Evolutionary conservation across 495 filamentous ascomycete species (phyloP), one percentile per base, ranked within the genome.

Genomic region (Hyphodiscus hymeniophilus): DNA sequence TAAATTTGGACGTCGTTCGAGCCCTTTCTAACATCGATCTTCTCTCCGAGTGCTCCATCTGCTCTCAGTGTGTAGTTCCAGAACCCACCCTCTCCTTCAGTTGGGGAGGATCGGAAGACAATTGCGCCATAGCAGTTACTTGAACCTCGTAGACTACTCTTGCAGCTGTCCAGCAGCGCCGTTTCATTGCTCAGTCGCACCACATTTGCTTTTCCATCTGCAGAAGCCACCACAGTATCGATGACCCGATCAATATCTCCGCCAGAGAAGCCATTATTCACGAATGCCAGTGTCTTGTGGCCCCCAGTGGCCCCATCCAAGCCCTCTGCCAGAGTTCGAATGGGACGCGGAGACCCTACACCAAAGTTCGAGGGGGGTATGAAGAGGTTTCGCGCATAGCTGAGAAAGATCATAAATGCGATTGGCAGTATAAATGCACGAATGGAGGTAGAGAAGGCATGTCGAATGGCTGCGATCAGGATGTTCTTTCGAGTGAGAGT

Each of bases 61-160:
- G 77, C 77, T 46, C 86, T 70, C 15, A 95, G 68, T 1, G 84
- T 89, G 54, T 94, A 95, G 61, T 91, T 91, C 89, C 89, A 94
- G n/a, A 72, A 52, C 0, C 72, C 75, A 23, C 70, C 74, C 0
- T 60, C 54, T 7, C 85, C 85, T 66, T 89, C 83, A 2, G 55
- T 69, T 3, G 85, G 86, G 8, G 83, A 87, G 5, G 76, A 80
- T 43, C 76, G 63, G 60, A 95, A 94, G 18, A 84, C 75, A 6
- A 82, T 81, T 2, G 84, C 89, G 10, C 76, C 84, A 57, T 80
- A 89, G 61, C 88, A 95, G 2, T 58, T 62, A 2, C 82, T 85
- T 4, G 82, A 78, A 1, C 85, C 88, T 24, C 83, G 69, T 41
- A 95, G 63, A 12, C 74, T 74, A 49, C 79, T 84, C 35, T 70